phyloP scores from a whole-genome alignment of 2,329 filamentous ascomycete genomes.

The Hirsutella thompsonii region DNA sequence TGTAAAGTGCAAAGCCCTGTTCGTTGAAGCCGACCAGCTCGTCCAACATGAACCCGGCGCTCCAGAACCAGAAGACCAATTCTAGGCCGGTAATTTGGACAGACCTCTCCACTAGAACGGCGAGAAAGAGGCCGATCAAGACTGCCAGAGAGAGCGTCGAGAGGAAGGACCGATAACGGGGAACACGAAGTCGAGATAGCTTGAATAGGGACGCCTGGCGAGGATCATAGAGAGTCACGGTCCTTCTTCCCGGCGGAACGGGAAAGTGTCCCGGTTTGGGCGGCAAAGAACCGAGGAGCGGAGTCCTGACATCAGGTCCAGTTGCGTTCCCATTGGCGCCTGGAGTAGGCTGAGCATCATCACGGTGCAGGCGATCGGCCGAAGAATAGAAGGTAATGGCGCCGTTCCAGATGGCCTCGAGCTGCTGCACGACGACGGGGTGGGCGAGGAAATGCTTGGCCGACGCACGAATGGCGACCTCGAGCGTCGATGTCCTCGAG shows the following conservation, averaged over 20 bases:
- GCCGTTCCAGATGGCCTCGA: slow-evolving; percentile 96
- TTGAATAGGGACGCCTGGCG: slow-evolving; percentile 85
- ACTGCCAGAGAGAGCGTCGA: slow-evolving; percentile 80
- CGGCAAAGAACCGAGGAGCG: slow-evolving; percentile 29
- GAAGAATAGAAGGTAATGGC: slow-evolving; percentile 89
- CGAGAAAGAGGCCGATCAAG: slow-evolving; percentile 72
- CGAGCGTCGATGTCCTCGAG: slow-evolving; percentile 76
- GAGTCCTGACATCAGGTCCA: slow-evolving; percentile 34
- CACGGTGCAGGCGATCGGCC: slow-evolving; percentile 71
- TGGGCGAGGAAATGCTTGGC: slow-evolving; percentile 89
- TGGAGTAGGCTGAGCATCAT: slow-evolving; percentile 16
- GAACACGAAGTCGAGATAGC: slow-evolving; percentile 78
- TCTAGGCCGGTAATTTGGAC: slow-evolving; percentile 73
- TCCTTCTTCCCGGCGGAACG: slow-evolving; percentile 44
- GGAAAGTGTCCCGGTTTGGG: slow-evolving; percentile 18
- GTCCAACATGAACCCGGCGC: slow-evolving; percentile 90
- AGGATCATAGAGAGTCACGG: slow-evolving; percentile 81
- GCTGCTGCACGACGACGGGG: slow-evolving; percentile 79
- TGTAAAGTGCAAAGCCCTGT: slow-evolving; percentile 89
- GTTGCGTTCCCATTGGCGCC: slow-evolving; percentile 12
- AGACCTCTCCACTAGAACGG: slow-evolving; percentile 65
- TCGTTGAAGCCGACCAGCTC: slow-evolving; percentile 94
- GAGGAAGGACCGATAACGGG: slow-evolving; percentile 80
- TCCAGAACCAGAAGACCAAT: slow-evolving; percentile 95
- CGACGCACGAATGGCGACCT: slow-evolving; percentile 84